Base-by-base conservation (phyloP, 2,329 filamentous ascomycete genomes). In the Ustulina deusta region DNA sequence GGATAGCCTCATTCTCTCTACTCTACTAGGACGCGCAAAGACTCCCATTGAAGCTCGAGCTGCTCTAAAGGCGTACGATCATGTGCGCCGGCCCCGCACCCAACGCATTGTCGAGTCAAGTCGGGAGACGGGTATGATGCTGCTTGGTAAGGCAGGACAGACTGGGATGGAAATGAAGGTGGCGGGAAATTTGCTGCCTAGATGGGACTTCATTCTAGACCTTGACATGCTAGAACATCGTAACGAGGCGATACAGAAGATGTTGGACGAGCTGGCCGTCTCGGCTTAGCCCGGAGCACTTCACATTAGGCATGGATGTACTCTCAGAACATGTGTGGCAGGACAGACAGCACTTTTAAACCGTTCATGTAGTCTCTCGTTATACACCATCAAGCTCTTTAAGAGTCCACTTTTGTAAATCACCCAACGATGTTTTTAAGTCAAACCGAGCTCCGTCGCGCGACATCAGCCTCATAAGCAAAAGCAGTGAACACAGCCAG, bases 121-220 rank as follows among this genome's bases (percentile, higher is more conserved):
- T 42, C 65, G 69, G 27, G 62, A 6, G 11, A 72, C 65, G 20
- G 71, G 68, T 0, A 38, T 11, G 20, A 71, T 72, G 3, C 34
- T 72, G 42, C 68, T 20, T 10, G 68, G 71, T 1, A 63, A 32
- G 17, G n/a, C n/a, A n/a, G 34, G 44, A 15, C 60, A 64, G 15
- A 15, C 70, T 3, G 56, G 69, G 6, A 11, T 46, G 13, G 54
- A 58, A 17, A 69, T 61, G 38, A 22, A 58, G 25, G 66, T 54
- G 32, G 10, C 52, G n/a, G 25, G 54, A 6, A 48, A 52, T 10
- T 61, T 70, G 11, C 22, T 71, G 52, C 57, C 32, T 17, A 69
- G 69, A 29, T 73, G 69, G 72, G 72, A 73, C 40, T 73, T 73
- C 51, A 74, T 72, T 42, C 38, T 74, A 9, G 71, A 73, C 22